Conservation (phyloP, 768 basidiomycete genomes). For the Panus rudis region DNA sequence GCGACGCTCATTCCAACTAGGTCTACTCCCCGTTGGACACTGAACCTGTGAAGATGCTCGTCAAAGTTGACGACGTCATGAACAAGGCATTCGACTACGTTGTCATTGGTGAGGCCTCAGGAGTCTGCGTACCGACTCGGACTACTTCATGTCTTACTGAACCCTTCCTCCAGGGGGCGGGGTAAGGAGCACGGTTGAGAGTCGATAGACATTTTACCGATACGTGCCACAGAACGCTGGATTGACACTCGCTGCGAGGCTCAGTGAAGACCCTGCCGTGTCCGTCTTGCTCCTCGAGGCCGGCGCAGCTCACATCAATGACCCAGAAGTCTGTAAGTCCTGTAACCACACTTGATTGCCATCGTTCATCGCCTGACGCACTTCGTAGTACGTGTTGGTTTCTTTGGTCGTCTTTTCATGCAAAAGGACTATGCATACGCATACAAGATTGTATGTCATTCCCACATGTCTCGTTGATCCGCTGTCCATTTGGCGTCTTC, state of each 20-base stretch:
- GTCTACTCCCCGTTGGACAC: no score
- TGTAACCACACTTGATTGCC: not conserved
- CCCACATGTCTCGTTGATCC: not conserved
- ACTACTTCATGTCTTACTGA: not conserved
- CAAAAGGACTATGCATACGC: no score
- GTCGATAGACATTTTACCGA: not conserved
- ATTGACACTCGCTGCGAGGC: not conserved
- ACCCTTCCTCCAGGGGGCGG: constrained; percentile 3
- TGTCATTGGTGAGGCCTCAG: constrained; percentile 1
- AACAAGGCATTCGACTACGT: constrained; percentile 4
- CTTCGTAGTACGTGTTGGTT: not conserved
- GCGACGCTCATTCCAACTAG: no score
- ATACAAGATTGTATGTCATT: not conserved
- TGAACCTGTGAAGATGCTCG: no score
- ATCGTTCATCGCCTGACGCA: not conserved
- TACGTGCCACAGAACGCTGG: not conserved
- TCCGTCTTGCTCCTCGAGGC: constrained; percentile 1
- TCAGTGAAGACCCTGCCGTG: not conserved
- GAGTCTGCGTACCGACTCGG: not conserved
- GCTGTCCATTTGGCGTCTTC: not conserved
- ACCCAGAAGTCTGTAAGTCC: not conserved
- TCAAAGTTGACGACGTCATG: constrained; percentile 2
- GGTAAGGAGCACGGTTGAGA: constrained; percentile 1
- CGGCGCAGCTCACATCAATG: constrained; percentile 1
- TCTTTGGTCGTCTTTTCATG: no score